Evolutionary conservation across 1,284 basidiomycete species (phyloP).

Genomic region (Xanthoconium separans): DNA sequence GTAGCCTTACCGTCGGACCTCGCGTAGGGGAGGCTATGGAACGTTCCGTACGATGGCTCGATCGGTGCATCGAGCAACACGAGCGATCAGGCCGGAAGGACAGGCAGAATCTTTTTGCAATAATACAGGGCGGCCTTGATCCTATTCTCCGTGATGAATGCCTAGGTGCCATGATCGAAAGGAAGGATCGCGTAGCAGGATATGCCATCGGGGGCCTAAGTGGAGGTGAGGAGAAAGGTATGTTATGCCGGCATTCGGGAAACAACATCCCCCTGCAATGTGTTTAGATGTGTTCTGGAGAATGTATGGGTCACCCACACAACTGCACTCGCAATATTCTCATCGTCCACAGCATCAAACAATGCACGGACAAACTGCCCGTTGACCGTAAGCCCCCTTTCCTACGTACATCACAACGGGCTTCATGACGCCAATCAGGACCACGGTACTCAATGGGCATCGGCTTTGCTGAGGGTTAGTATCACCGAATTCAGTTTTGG

Average conservation of each 20-base stretch:
- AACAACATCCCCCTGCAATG: constrained; percentile 6
- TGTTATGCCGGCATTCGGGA: constrained; percentile 11
- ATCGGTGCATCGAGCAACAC: constrained; percentile 77
- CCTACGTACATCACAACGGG: background rate
- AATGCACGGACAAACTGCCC: constrained; percentile 74
- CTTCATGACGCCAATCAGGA: constrained; percentile 40
- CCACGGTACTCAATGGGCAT: constrained; percentile 88
- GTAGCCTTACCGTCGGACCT: constrained; percentile 70
- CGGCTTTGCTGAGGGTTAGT: constrained; percentile 80
- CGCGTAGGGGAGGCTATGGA: constrained; percentile 83
- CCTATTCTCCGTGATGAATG: constrained; percentile 67
- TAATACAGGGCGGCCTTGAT: constrained; percentile 83
- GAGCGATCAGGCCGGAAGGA: constrained; percentile 59
- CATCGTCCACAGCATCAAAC: constrained; percentile 58
- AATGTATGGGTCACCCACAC: constrained; percentile 49
- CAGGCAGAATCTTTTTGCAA: constrained; percentile 81
- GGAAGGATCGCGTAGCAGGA: constrained; percentile 70
- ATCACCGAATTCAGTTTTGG: background rate
- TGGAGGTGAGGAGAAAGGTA: constrained; percentile 86
- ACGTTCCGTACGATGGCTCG: constrained; percentile 80
- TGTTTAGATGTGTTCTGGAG: constrained; percentile 75
- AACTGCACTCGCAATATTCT: constrained; percentile 11
- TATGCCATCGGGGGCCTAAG: constrained; percentile 84
- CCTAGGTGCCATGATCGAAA: constrained; percentile 74
- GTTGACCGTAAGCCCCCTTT: constrained; percentile 57